phyloP scores from a whole-genome alignment of 768 basidiomycete species.

The Pisolithus marmoratus region DNA sequence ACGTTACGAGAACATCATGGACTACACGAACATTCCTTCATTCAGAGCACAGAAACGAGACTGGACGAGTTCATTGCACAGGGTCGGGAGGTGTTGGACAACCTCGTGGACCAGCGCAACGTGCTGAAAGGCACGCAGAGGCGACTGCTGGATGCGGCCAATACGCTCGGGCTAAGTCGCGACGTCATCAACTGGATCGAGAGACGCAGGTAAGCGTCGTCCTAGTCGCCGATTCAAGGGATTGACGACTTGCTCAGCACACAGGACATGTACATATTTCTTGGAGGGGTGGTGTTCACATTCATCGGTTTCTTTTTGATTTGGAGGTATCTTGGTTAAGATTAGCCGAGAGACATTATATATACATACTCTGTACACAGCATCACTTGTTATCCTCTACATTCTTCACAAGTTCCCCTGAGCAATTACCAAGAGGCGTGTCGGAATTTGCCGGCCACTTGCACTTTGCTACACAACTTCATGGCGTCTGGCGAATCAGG shows the following conservation, averaged over 20 bases:
- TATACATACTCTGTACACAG: not conserved
- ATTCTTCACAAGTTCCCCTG: not conserved
- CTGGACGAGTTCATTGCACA: conserved; percentile 92
- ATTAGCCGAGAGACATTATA: not conserved
- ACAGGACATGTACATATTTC: conserved; percentile 93
- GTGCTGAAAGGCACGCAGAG: conserved; percentile 94
- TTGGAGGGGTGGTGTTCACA: conserved; percentile 78
- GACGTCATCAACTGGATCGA: conserved; percentile 98
- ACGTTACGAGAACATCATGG: conserved; percentile 70
- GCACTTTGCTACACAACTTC: not conserved
- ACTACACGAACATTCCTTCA: conserved; percentile 82
- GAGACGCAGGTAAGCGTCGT: conserved; percentile 62
- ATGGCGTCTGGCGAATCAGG: conserved; percentile 16
- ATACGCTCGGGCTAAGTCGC: conserved; percentile 88
- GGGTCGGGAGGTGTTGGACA: conserved; percentile 87
- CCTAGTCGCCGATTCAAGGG: conserved; percentile 1
- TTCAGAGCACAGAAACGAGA: conserved; percentile 73
- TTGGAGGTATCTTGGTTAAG: conserved; percentile 78
- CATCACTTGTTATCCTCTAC: not conserved
- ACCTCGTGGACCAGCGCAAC: conserved; percentile 86
- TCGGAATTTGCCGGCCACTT: not conserved
- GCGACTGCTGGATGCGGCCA: conserved; percentile 82
- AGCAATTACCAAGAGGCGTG: not conserved
- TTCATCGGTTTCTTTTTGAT: conserved; percentile 93
- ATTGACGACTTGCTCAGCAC: conserved; percentile 46